phyloP scores from a whole-genome alignment of 2,329 filamentous ascomycete genomes.

The Fusarium verrucosum region DNA sequence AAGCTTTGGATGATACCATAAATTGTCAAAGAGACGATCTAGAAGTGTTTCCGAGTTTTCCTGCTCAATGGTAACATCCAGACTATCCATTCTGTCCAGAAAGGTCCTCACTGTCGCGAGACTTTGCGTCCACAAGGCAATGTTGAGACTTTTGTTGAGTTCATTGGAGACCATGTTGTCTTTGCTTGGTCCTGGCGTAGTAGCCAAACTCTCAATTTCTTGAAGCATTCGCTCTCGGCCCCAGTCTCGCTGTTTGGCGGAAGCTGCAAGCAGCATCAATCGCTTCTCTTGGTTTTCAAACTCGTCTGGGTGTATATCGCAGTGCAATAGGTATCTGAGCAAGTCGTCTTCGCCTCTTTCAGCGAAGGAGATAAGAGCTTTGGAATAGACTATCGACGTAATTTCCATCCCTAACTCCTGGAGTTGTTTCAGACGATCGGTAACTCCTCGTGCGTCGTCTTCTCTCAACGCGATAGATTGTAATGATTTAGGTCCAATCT shows the following conservation, averaged over 20 bases:
- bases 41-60: constrained; percentile 43
- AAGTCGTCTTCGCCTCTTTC: constrained; percentile 61
- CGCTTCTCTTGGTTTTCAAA: constrained; percentile 59
- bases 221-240: constrained; percentile 56
- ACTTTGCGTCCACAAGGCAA: constrained; percentile 8
- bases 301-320: constrained; percentile 65
- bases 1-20: constrained; percentile 44
- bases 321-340: constrained; percentile 57
- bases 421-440: constrained; percentile 68
- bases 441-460: constrained; percentile 63
- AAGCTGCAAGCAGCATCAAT: constrained; percentile 50
- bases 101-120: constrained; percentile 41
- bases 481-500: constrained; percentile 78
- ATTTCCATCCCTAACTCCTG: constrained; percentile 69
- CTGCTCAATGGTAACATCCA: constrained; percentile 44
- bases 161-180: constrained; percentile 30
- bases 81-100: constrained; percentile 48
- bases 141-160: constrained; percentile 39
- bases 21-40: constrained; percentile 38
- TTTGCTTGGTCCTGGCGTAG: constrained; percentile 19
- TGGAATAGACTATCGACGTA: constrained; percentile 70
- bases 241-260: constrained; percentile 49
- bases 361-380: constrained; percentile 72
- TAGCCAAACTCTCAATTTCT: constrained; percentile 48
- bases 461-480: constrained; percentile 79